Percentiles rank a stretch among this genome's conserved stretches.
phyloP scores from a whole-genome alignment of 345 rosid genomes.

The Rhodamnia rubescens region DNA sequence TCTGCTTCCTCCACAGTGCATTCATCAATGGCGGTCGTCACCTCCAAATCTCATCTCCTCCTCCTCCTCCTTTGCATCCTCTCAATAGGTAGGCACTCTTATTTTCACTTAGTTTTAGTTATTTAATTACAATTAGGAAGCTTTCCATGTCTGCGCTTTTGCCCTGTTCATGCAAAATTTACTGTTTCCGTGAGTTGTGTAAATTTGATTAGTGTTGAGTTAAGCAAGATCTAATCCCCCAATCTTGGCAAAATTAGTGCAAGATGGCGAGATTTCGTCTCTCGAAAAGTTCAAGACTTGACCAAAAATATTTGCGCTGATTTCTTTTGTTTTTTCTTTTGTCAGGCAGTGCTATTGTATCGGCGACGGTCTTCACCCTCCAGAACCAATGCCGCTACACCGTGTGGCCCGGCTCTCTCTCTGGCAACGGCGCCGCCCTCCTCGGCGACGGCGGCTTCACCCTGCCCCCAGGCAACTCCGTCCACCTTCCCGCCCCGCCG shows the following conservation, averaged over 20 bases:
- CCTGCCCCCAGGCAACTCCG: slow-evolving; percentile 37
- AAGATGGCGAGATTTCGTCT: not conserved
- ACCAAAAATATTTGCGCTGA: not conserved
- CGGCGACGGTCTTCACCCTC: slow-evolving; percentile 58
- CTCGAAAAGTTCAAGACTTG: not conserved
- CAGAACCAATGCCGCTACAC: slow-evolving; percentile 61
- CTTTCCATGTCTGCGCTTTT: not conserved
- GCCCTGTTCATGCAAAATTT: not conserved
- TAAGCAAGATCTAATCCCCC: not conserved
- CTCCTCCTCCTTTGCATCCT: slow-evolving; percentile 7
- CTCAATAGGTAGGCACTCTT: slow-evolving; percentile 6
- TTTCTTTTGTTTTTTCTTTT: not conserved
- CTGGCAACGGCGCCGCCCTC: slow-evolving; percentile 47
- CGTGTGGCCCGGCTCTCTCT: slow-evolving; percentile 81
- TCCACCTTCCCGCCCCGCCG: slow-evolving; percentile 46
- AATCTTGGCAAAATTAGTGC: not conserved
- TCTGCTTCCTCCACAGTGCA: not conserved
- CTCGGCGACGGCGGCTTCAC: slow-evolving; percentile 67
- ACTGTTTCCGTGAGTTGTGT: not conserved
- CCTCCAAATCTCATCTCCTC: slow-evolving; percentile 1
- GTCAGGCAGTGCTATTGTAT: slow-evolving; percentile 8
- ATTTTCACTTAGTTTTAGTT: not conserved
- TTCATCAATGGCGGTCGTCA: not conserved
- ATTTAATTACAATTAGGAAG: not conserved
- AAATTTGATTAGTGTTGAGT: not conserved